Evolutionary conservation across 495 filamentous ascomycete genomes (phyloP).

Genomic region (Penicillium pancosmium): DNA sequence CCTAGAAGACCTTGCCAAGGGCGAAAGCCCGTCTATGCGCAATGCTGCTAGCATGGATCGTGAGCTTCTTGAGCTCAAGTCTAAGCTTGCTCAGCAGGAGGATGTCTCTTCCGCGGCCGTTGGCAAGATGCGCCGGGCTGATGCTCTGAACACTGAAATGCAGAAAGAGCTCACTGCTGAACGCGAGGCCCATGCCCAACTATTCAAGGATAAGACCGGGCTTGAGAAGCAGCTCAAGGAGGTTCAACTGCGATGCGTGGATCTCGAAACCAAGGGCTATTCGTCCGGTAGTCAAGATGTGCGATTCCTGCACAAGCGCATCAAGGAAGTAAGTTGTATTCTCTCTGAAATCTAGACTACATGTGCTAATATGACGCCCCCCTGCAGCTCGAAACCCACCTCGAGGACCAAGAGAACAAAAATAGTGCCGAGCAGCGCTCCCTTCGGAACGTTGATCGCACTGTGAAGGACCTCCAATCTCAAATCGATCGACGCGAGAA

Average conservation of each 20-base stretch:
- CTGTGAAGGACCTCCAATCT: conserved; percentile 87
- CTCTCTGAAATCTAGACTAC: neutral
- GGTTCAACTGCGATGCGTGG: conserved; percentile 84
- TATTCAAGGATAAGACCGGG: conserved; percentile 90
- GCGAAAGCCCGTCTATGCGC: conserved; percentile 86
- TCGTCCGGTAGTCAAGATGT: conserved; percentile 92
- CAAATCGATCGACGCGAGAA: conserved; percentile 95
- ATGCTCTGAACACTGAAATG: conserved; percentile 83
- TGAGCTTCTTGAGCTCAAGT: conserved; percentile 88
- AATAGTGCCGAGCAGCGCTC: conserved; percentile 80
- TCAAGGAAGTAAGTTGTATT: conserved; percentile 79
- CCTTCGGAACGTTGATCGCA: conserved; percentile 90
- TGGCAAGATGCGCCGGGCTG: conserved; percentile 97
- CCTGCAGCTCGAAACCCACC: conserved; percentile 81
- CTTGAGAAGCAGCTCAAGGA: conserved; percentile 93
- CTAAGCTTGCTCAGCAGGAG: conserved; percentile 86
- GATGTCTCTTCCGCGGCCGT: conserved; percentile 91
- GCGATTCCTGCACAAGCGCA: conserved; percentile 88
- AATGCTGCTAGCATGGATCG: conserved; percentile 89
- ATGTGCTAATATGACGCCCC: conserved; percentile 23
- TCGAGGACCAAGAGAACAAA: conserved; percentile 81
- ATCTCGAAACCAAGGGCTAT: conserved; percentile 96
- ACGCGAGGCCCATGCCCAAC: conserved; percentile 76
- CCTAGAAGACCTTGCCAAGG: conserved; percentile 86
- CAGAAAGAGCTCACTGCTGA: conserved; percentile 95